Evolutionary conservation across 2,329 filamentous ascomycete genomes (phyloP).

Genomic region (Talaromyces sp.): DNA sequence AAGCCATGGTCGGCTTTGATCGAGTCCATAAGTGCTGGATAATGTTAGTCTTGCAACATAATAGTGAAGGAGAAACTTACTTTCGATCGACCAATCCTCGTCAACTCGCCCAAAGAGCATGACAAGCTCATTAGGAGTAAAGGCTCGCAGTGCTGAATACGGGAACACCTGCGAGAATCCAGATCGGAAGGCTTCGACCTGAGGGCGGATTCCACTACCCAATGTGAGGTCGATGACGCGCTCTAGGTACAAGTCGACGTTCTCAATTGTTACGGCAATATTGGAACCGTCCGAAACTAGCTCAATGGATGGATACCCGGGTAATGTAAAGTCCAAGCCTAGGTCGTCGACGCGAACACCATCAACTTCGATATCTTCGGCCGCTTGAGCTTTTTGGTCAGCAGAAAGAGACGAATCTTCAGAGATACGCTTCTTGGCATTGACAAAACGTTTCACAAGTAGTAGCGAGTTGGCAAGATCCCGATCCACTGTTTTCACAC

Average conservation of each 20-base stretch:
- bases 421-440: conserved; percentile 77
- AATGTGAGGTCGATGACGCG: conserved; percentile 88
- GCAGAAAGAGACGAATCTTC: conserved; percentile 62
- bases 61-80: conserved; percentile 52
- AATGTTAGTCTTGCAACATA: conserved; percentile 9
- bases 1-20: conserved; percentile 98
- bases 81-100: conserved; percentile 97
- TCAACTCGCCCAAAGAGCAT: conserved; percentile 89
- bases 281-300: conserved; percentile 71
- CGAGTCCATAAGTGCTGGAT: conserved; percentile 83
- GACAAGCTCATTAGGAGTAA: conserved; percentile 91
- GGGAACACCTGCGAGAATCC: conserved; percentile 97
- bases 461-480: conserved; percentile 81
- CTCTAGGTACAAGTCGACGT: conserved; percentile 84
- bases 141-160: conserved; percentile 84
- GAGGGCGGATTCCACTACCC: conserved; percentile 78
- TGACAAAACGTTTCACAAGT: conserved; percentile 79
- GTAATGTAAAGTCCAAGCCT: conserved; percentile 88
- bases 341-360: conserved; percentile 79
- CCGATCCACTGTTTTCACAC: conserved; percentile 83
- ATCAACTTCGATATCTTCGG: conserved; percentile 68
- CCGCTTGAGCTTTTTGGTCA: conserved; percentile 66
- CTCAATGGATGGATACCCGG: conserved; percentile 84
- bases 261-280: conserved; percentile 76
- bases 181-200: conserved; percentile 83